Conservation (phyloP, 23 red algal genomes). For the Chondrus crispus region DNA sequence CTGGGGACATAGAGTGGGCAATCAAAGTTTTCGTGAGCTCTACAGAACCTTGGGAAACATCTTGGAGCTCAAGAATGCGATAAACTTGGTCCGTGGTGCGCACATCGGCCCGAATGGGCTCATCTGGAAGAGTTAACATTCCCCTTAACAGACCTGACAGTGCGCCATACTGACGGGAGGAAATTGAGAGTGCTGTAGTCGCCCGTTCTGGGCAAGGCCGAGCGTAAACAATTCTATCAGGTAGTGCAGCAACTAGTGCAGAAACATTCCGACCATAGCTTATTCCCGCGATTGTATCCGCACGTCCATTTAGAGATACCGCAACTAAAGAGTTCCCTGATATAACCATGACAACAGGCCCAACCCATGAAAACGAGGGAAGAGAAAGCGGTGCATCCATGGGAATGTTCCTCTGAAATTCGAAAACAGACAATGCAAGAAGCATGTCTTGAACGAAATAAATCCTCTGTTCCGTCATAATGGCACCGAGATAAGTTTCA, state of each 20-base stretch:
- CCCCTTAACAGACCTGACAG: conserved; percentile 33
- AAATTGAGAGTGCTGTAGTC: conserved; percentile 1
- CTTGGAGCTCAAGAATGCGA: conserved; percentile 25
- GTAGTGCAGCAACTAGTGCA: conserved; percentile 29
- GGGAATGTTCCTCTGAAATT: conserved; percentile 19
- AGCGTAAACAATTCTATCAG: conserved; percentile 55
- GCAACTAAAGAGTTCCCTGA: conserved; percentile 46
- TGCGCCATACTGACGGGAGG: conserved; percentile 32
- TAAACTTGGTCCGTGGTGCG: conserved; percentile 4
- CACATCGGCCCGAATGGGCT: too few relatives aligned
- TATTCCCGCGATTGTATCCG: conserved; percentile 38
- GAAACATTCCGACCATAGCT: conserved; percentile 26
- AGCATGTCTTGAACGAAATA: conserved; percentile 47
- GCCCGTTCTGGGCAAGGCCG: neutral
- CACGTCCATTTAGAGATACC: conserved; percentile 28
- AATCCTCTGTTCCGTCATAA: conserved; percentile 46
- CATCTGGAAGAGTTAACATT: conserved; percentile 39
- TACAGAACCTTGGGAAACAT: conserved; percentile 59
- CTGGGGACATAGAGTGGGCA: conserved; percentile 3
- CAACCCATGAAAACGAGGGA: conserved; percentile 43
- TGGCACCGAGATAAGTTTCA: conserved; percentile 45
- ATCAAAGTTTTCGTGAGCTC: conserved; percentile 41
- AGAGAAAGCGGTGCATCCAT: neutral
- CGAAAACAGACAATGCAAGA: conserved; percentile 9
- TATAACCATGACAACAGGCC: conserved; percentile 27